Evolutionary conservation across 257 asterid species (phyloP).

Genomic region (Gentiana dahurica): DNA sequence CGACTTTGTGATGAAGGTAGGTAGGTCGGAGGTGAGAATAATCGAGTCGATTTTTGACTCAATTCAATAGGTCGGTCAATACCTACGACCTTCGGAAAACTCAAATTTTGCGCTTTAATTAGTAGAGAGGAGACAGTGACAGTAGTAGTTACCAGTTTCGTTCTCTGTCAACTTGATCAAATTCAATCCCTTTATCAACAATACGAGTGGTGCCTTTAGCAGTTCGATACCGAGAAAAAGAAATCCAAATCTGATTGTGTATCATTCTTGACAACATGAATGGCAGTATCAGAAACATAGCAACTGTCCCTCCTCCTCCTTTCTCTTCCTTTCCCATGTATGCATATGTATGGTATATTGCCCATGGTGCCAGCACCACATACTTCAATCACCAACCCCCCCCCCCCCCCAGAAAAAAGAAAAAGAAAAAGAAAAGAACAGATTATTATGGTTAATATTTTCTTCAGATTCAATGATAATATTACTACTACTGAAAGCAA

Average conservation of each 20-base stretch:
- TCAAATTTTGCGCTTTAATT: no score
- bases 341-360: conserved; percentile 27
- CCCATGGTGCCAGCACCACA: conserved; percentile 64
- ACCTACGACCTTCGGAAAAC: no score
- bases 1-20: no score
- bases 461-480: no score
- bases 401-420: neutral
- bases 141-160: conserved; percentile 57
- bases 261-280: conserved; percentile 40
- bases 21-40: no score
- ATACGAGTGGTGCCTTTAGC: conserved; percentile 67
- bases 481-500: no score
- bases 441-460: no score
- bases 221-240: conserved; percentile 51
- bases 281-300: conserved; percentile 38
- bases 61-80: no score
- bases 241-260: conserved; percentile 72
- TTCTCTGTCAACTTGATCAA: conserved; percentile 84
- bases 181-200: conserved; percentile 69
- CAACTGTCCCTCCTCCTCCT: conserved; percentile 20
- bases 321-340: conserved; percentile 19
- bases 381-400: conserved; percentile 37
- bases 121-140: no score
- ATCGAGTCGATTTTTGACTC: no score
- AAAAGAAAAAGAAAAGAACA: neutral